These are phyloP conservation scores for Mallotus nudiflorus DNA, from an alignment of 345 rosid genomes.

Conservation along the genomic window DNA sequence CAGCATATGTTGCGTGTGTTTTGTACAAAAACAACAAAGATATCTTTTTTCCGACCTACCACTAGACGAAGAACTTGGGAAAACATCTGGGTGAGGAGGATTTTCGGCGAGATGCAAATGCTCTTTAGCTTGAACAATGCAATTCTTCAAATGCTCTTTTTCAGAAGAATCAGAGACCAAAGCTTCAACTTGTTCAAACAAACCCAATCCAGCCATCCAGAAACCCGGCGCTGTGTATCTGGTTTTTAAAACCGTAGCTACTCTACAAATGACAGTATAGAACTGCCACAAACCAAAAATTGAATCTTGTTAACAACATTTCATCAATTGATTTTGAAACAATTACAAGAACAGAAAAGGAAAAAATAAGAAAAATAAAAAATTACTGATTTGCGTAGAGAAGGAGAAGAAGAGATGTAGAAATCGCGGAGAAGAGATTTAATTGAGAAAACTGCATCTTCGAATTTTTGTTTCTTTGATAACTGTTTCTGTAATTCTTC, in stretches of 20 bases:
- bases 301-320: not conserved
- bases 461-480: constrained; percentile 75
- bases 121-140: constrained; percentile 69
- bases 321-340: not conserved
- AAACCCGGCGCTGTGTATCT: constrained; percentile 86
- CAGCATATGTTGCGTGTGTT: too few relatives aligned
- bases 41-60: constrained; percentile 63
- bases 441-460: constrained; percentile 67
- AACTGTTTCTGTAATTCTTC: constrained; percentile 82
- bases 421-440: constrained; percentile 48
- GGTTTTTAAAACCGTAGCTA: constrained; percentile 72
- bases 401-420: constrained; percentile 61
- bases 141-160: constrained; percentile 61
- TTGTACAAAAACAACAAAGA: too few relatives aligned
- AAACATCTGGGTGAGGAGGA: constrained; percentile 34
- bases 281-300: constrained; percentile 41
- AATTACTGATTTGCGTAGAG: constrained; percentile 60
- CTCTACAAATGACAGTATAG: constrained; percentile 73
- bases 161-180: constrained; percentile 56
- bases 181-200: constrained; percentile 60
- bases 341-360: not conserved
- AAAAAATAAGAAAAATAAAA: not conserved
- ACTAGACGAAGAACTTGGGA: constrained; percentile 28
- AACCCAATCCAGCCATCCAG: constrained; percentile 75
- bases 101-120: constrained; percentile 49